Conservation (phyloP, 2,329 filamentous ascomycete species). For the Clarireedia hainanense region DNA sequence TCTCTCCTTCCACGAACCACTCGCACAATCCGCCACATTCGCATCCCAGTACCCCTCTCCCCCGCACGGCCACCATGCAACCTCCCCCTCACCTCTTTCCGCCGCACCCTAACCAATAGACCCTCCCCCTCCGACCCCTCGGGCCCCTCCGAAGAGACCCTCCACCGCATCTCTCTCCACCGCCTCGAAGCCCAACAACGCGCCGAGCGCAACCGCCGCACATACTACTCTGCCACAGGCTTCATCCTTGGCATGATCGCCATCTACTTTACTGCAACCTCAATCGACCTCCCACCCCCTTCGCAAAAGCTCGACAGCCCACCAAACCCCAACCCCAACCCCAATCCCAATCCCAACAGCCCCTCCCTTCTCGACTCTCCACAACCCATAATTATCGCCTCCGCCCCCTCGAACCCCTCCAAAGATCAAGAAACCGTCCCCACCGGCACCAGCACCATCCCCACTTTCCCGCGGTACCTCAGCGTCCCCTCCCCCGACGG, state of each 20-base stretch:
- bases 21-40: neutral
- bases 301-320: slow-evolving; percentile 5
- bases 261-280: slow-evolving; percentile 27
- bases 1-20: neutral
- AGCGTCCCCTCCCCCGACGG: slow-evolving; percentile 66
- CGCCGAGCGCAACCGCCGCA: slow-evolving; percentile 27
- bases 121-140: slow-evolving; percentile 1
- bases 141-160: slow-evolving; percentile 1
- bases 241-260: slow-evolving; percentile 25
- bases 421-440: slow-evolving; percentile 26
- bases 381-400: slow-evolving; percentile 22
- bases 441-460: slow-evolving; percentile 27
- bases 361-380: too few species aligned
- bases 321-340: slow-evolving; percentile 31
- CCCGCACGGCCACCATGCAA: slow-evolving; percentile 7
- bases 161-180: slow-evolving; percentile 24
- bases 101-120: slow-evolving; percentile 9
- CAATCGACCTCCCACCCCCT: slow-evolving; percentile 19
- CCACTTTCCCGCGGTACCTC: slow-evolving; percentile 58
- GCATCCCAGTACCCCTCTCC: slow-evolving; percentile 4
- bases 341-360: slow-evolving; percentile 7
- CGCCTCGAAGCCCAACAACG: slow-evolving; percentile 20
- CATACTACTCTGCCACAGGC: slow-evolving; percentile 23
- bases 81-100: neutral
- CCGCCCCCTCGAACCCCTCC: slow-evolving; percentile 17